Base-by-base conservation (phyloP, 1,284 basidiomycete species). In the Pterula multifida region DNA sequence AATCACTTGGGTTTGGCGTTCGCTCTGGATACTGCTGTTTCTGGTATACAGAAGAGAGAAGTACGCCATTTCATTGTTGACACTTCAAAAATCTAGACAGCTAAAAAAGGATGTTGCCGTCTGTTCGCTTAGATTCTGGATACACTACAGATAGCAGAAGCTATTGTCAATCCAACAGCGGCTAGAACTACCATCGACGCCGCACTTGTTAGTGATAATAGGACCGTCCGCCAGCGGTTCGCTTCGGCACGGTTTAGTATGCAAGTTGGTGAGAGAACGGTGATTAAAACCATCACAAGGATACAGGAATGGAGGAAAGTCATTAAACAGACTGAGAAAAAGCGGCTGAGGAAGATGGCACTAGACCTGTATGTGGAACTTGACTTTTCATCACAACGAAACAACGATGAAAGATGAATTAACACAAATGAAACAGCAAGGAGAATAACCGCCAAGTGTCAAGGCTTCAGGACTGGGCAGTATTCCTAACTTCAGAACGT, bases 291-390 rank as follows among this genome's bases (percentile, higher is more conserved):
- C 0, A 75, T 79, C 25, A 59, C 66, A 6, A 71, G 78, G 48
- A 78, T 85, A 56, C 68, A 73, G 17, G 80, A 85, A 49, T 90
- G 86, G 86, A 69, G 83, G 42, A 73, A 75, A 55, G 78, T 73
- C 2, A 79, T 88, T 22, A 68, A 77, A 48, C 61, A 63, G 2
- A 79, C 82, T 0, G 87, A 90, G 64, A 67, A 67, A 54, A 86
- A 88, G 63, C 70, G 83, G 1, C 60, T 85, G 51, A 70, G 84
- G 42, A 87, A 87, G 61, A 78, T 69, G 24, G 61, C 79, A 2
- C 67, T 87, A n/a, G 86, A 90, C 60, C 61, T 80, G 85, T 86
- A 56, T 53, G 79, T 63, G 21, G n/a, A 39, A 32, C 25, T 35
- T 26, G 49, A 35, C 9, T 47, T 23, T 52, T 15, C 21, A 51